Conservation (phyloP, 2,329 filamentous ascomycete genomes). For the Teratosphaeria pseudoeucalypti region DNA sequence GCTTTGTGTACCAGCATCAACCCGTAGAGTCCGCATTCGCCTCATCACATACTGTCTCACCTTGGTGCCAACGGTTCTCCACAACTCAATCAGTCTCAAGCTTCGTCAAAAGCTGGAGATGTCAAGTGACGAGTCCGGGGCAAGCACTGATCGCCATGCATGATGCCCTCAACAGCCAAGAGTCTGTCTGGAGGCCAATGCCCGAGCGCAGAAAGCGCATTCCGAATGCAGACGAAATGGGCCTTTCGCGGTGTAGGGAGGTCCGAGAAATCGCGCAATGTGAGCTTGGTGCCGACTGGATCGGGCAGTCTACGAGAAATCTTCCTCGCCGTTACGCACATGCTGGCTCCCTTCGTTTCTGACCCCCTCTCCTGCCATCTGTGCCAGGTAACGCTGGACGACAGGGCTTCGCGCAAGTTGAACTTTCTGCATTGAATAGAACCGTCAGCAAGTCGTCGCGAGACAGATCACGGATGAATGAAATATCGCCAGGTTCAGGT, state of each 20-base stretch:
- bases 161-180: background rate
- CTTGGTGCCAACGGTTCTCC: background rate
- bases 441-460: background rate
- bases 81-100: background rate
- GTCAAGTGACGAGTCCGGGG: background rate
- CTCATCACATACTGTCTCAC: background rate
- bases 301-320: conserved; percentile 1
- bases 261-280: background rate
- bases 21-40: background rate
- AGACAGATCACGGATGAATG: background rate
- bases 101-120: background rate
- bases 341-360: background rate
- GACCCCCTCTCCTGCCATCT: conserved; percentile 5
- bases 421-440: conserved; percentile 19
- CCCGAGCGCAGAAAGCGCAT: background rate
- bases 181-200: no score
- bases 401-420: conserved; percentile 20
- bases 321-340: background rate
- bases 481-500: background rate
- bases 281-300: background rate
- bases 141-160: no score
- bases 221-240: background rate
- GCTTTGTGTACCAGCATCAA: background rate
- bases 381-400: conserved; percentile 22
- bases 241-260: background rate